A percentile compares a stretch with the other conserved stretches of the same genome.
Evolutionary conservation across 1,284 basidiomycete species (phyloP).

Genomic region (Calocybe gambosa): DNA sequence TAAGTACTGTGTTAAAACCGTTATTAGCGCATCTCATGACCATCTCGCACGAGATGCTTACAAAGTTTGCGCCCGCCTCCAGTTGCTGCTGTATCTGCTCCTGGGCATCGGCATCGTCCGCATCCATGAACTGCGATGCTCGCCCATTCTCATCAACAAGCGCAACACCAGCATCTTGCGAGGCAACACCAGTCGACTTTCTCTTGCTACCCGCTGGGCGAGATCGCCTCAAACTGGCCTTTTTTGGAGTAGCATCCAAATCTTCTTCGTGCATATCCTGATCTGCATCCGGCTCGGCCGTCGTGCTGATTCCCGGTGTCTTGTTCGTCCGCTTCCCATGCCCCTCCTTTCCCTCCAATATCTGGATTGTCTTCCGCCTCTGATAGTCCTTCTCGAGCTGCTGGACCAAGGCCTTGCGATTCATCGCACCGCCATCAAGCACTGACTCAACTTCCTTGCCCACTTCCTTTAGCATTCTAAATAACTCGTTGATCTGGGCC

Average conservation of each 20-base stretch:
- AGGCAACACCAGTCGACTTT: constrained; percentile 27
- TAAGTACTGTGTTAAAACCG: constrained; percentile 41
- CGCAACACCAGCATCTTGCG: constrained; percentile 27
- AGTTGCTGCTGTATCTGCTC: constrained; percentile 82
- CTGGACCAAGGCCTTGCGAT: constrained; percentile 77
- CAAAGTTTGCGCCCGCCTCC: constrained; percentile 66
- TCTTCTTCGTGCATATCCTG: constrained; percentile 42
- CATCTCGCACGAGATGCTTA: constrained; percentile 28
- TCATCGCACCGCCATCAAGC: constrained; percentile 62
- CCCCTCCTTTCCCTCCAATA: constrained; percentile 69
- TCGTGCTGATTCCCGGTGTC: constrained; percentile 20
- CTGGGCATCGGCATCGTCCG: constrained; percentile 80
- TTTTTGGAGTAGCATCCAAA: constrained; percentile 50
- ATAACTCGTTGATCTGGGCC: constrained; percentile 89
- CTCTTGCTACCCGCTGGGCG: constrained; percentile 21
- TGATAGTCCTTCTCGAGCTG: constrained; percentile 81
- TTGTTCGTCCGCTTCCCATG: constrained; percentile 28
- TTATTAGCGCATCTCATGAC: neutral
- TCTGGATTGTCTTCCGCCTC: constrained; percentile 79
- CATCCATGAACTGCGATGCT: constrained; percentile 85
- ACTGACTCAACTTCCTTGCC: constrained; percentile 73
- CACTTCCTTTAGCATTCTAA: constrained; percentile 86
- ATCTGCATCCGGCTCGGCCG: constrained; percentile 22
- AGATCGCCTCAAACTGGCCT: constrained; percentile 34
- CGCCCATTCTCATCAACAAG: constrained; percentile 48